Evolutionary conservation across 441 rosid genomes (phyloP).

Genomic region (Populus hybrid): DNA sequence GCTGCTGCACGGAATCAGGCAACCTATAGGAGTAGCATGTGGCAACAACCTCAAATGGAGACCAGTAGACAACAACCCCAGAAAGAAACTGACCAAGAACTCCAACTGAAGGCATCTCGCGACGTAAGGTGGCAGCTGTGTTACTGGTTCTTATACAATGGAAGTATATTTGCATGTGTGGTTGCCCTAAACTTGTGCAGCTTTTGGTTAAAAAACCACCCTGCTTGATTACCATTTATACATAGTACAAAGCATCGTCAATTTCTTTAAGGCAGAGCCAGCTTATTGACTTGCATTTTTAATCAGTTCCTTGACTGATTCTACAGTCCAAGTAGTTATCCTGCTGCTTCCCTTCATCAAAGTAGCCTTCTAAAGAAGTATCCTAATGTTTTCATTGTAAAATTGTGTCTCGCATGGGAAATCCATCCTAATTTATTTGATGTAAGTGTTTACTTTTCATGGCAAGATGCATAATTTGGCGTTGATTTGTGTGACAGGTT

Average conservation of each 20-base stretch:
- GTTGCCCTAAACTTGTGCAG: slow-evolving; percentile 11
- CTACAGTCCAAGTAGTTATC: neutral
- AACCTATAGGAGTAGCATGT: slow-evolving; percentile 30
- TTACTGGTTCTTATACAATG: slow-evolving; percentile 30
- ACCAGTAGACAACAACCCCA: slow-evolving; percentile 10
- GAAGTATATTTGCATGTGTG: slow-evolving; percentile 16
- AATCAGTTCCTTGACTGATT: neutral
- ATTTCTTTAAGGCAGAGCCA: neutral
- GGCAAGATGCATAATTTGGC: slow-evolving; percentile 17
- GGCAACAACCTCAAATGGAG: slow-evolving; percentile 33
- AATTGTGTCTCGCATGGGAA: neutral
- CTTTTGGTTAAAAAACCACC: neutral
- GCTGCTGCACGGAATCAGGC: slow-evolving; percentile 27
- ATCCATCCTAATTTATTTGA: neutral
- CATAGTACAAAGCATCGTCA: neutral
- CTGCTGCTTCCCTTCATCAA: neutral
- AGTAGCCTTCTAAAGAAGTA: neutral
- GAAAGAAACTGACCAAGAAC: slow-evolving; percentile 26
- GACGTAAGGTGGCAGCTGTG: slow-evolving; percentile 52
- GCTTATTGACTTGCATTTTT: neutral
- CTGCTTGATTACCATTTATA: neutral
- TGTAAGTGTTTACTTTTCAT: slow-evolving; percentile 3
- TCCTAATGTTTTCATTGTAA: neutral
- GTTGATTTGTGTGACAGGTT: slow-evolving; percentile 47
- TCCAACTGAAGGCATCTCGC: slow-evolving; percentile 18